Evolutionary conservation across 805 yeast species (phyloP), one percentile per base, ranked within the genome.

Genomic region (Barnettozyma wickerhamii): DNA sequence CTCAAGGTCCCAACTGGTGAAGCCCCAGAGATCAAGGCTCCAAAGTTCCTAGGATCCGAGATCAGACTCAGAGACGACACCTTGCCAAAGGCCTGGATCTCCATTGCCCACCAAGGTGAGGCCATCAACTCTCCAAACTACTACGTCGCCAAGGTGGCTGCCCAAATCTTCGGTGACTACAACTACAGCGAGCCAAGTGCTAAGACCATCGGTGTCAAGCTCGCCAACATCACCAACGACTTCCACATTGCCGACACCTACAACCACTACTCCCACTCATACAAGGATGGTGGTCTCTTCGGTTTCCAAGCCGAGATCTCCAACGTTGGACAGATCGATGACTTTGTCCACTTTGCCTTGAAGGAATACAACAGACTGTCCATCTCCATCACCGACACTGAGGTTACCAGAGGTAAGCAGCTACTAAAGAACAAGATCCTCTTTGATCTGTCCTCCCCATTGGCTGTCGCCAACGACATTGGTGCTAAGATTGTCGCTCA

Each of bases 361-460:
- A 85, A 83, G 66, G 85, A 84, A 72, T 85, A 95, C 93, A 84
- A 84, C 75, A 79, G 93, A 74, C 74, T 84, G 64, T 72, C 90
- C 18, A 68, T 81, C 52, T 80, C 90, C 19, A 68, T 85, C 58
- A 74, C 87, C 48, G 86, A 82, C 49, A 75, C 85, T 43, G 95
- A 85, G 70, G 78, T 85, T 53, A 78, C 79, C 50, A 75, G 87
- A 68, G 95, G 81, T 60, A 84, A 84, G 69, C 77, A 81, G 52
- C 66, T 76, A 52, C 74, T 79, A 63, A 84, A 84, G 68, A 71
- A 84, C 59, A 72, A 73, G 51, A 59, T 84, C 48, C 75, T 83
- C 54, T 59, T 70, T 38, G 59, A 65, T 42, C 68, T 75, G 55
- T 60, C 70, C 56, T 57, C 77, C 30, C 68, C 81, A 47, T 64